Evolutionary conservation across 2,329 filamentous ascomycete genomes (phyloP), one percentile per base, ranked within the genome.

Genomic region (Botrytis squamosa): DNA sequence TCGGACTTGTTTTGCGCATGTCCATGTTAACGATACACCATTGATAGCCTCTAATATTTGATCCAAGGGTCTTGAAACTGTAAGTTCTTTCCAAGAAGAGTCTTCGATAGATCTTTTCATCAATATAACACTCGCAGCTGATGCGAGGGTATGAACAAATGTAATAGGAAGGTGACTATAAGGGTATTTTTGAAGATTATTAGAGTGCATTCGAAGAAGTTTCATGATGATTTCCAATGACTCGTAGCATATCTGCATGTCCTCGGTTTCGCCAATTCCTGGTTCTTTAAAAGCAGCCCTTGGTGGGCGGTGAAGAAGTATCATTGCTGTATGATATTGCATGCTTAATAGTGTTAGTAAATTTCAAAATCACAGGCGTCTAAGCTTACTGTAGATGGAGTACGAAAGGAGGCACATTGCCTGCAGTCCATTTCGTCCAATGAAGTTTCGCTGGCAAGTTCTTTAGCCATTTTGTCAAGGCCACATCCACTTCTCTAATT

Each of bases 341-440:
- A 87, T 85, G 75, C 76, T 77, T n/a, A 7, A 36, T 42, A 20
- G 42, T 42, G 44, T 71, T 63, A 68, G 44, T 49, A 59, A 25
- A 38, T 49, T 0, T 29, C n/a, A 42, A 55, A 14, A 46, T 33
- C 44, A 70, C 18, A 16, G 36, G 16, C 14, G 40, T 42, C 5
- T 20, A 40, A 40, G 69, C 76, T 73, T 76, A 81, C 81, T 87
- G 85, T 55, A 87, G 80, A 76, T 86, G 84, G 59, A 86, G 82
- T 1, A 87, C 84, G 42, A 84, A 83, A 4, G 83, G 81, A 4
- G 84, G 84, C 6, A 87, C 83, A 33, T 84, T 81, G 5, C 84
- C 84, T 1, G 85, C 83, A 3, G 83, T 85, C 85, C 85, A 86
- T 73, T 85, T 84, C 71, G 85, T 86, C 85, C 85, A 87, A 75